phyloP scores from a whole-genome alignment of 805 yeast species.

The Lipomyces spencermartinsiae region DNA sequence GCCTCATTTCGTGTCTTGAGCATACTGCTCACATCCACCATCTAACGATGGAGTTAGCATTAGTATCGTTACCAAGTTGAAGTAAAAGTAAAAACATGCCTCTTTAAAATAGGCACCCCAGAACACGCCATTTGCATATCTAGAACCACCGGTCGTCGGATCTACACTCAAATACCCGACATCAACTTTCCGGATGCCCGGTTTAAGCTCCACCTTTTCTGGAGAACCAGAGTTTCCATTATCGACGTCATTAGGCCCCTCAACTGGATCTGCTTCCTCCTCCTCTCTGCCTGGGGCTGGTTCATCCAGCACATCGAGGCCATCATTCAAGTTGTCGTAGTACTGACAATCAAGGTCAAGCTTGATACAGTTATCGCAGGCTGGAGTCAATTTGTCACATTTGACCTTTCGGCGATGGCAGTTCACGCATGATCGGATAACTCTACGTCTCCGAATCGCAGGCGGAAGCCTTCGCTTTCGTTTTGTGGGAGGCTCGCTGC shows the following conservation, averaged over 20 bases:
- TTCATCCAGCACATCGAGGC: neutral
- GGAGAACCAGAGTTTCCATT: neutral
- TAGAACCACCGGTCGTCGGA: conserved; percentile 20
- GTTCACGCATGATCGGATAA: conserved; percentile 18
- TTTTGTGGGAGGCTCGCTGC: neutral
- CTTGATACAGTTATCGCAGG: conserved; percentile 23
- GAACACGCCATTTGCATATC: conserved; percentile 33
- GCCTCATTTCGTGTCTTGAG: conserved; percentile 19
- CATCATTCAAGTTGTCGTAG: conserved; percentile 7
- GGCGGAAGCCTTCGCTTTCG: conserved; percentile 13
- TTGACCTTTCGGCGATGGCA: conserved; percentile 33
- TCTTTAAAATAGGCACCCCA: conserved; percentile 37
- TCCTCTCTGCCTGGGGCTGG: neutral
- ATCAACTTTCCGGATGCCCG: conserved; percentile 13
- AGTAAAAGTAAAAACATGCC: conserved; percentile 13
- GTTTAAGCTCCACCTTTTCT: neutral
- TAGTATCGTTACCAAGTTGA: neutral
- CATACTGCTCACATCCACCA: conserved; percentile 27
- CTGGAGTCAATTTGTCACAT: conserved; percentile 25
- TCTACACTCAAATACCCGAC: conserved; percentile 29
- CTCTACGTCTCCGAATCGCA: conserved; percentile 20
- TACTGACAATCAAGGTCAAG: conserved; percentile 25
- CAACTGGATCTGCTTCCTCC: neutral
- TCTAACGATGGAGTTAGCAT: conserved; percentile 3
- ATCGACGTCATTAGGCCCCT: neutral